phyloP scores from a whole-genome alignment of 2,329 filamentous ascomycete genomes.

The Anthostomella pinea region DNA sequence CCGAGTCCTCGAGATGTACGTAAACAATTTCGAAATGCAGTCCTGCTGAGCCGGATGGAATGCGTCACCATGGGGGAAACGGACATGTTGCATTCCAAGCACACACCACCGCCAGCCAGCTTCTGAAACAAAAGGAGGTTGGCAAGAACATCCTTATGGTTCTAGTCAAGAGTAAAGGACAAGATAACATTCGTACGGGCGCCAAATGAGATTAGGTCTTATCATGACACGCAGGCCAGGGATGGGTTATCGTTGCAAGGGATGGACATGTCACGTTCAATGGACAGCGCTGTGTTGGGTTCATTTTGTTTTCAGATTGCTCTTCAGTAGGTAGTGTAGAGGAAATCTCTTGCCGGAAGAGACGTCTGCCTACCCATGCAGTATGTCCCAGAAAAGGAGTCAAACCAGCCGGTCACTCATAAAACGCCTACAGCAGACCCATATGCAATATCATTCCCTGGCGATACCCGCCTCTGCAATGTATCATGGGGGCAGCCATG shows the following conservation, averaged over 20 bases:
- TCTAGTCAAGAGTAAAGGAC: neutral
- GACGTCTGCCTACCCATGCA: constrained; percentile 14
- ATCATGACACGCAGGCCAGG: neutral
- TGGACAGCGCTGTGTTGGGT: neutral
- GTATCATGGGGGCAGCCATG: constrained; percentile 8
- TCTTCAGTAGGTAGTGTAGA: constrained; percentile 12
- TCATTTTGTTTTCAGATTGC: constrained; percentile 13
- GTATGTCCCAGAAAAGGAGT: constrained; percentile 10
- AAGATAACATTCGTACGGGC: no score
- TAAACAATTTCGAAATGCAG: constrained; percentile 4
- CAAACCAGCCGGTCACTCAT: constrained; percentile 6
- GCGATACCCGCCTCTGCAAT: constrained; percentile 11
- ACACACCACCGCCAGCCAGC: neutral
- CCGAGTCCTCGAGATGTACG: no score
- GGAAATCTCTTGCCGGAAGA: constrained; percentile 25
- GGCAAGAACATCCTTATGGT: neutral
- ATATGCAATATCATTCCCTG: constrained; percentile 22
- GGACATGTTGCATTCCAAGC: neutral
- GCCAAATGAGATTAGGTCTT: neutral
- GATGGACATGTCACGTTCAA: neutral
- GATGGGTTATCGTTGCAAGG: neutral
- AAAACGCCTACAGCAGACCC: constrained; percentile 15
- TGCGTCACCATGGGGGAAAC: constrained; percentile 1
- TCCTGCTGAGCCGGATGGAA: neutral
- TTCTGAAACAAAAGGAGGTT: constrained; percentile 2